Evolutionary conservation across 805 yeast genomes (phyloP).

Genomic region (Cyberlindnera saturnus): DNA sequence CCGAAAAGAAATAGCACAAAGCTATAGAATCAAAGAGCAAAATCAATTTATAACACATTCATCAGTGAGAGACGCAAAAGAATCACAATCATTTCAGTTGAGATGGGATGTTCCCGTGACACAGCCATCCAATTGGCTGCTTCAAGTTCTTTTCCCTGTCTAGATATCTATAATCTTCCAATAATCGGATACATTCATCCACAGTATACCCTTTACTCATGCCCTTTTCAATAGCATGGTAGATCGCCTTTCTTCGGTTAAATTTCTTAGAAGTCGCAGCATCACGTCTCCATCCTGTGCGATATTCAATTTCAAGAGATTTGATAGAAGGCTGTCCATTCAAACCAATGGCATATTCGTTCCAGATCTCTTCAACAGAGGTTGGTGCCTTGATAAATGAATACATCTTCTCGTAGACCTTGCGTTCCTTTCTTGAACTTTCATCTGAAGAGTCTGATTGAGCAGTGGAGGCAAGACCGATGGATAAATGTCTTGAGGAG

Average conservation of each 20-base stretch:
- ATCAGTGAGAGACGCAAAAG: background rate
- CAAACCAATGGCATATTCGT: slow-evolving; percentile 47
- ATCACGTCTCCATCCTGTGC: slow-evolving; percentile 51
- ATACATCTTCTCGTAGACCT: slow-evolving; percentile 27
- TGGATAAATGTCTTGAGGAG: slow-evolving; percentile 9
- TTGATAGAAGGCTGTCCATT: slow-evolving; percentile 48
- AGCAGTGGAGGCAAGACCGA: slow-evolving; percentile 5
- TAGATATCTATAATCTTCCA: slow-evolving; percentile 39
- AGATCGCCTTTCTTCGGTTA: slow-evolving; percentile 46
- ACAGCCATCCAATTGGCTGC: slow-evolving; percentile 40
- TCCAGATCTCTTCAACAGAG: slow-evolving; percentile 49
- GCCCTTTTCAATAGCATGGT: slow-evolving; percentile 50
- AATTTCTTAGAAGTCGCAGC: slow-evolving; percentile 49
- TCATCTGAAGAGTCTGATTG: background rate
- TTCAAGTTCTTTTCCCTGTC: slow-evolving; percentile 36
- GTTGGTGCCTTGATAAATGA: slow-evolving; percentile 37
- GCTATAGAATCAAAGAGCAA: background rate
- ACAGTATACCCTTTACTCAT: slow-evolving; percentile 37
- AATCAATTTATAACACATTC: no score
- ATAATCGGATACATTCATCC: slow-evolving; percentile 36
- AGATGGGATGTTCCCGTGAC: slow-evolving; percentile 33
- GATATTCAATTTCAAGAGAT: slow-evolving; percentile 41
- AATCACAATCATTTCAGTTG: slow-evolving; percentile 12
- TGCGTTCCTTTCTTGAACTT: slow-evolving; percentile 16
- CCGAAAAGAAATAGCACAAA: background rate